Evolutionary conservation across 306 rosid species (phyloP).

Genomic region (Oemleria cerasiformis): DNA sequence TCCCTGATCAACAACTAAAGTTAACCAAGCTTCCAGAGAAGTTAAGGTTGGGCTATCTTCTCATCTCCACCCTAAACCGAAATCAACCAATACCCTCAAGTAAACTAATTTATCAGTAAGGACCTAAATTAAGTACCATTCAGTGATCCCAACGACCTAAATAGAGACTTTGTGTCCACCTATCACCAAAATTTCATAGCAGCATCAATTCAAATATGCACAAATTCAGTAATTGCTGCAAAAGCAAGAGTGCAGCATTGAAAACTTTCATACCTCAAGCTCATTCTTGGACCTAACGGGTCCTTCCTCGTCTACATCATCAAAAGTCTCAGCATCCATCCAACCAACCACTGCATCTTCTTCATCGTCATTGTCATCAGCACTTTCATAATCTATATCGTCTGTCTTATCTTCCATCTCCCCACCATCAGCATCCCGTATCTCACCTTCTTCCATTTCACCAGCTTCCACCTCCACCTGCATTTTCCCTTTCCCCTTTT

Average conservation of each 20-base stretch:
- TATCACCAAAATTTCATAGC: background rate
- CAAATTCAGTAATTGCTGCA: background rate
- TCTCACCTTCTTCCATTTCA: conserved; percentile 78
- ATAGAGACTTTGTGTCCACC: background rate
- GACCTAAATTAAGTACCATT: background rate
- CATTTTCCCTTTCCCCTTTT: conserved; percentile 16
- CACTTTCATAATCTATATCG: conserved; percentile 7
- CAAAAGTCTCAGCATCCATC: conserved; percentile 20
- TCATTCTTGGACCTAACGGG: conserved; percentile 72
- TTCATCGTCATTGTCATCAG: conserved; percentile 14
- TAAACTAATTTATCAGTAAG: conserved; percentile 4
- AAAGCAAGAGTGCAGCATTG: background rate
- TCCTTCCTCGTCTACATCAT: conserved; percentile 26
- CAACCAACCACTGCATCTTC: conserved; percentile 23
- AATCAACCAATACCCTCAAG: background rate
- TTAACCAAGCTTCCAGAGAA: background rate
- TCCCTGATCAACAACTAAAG: background rate
- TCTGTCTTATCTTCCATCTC: conserved; percentile 1
- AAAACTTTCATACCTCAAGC: conserved; percentile 47
- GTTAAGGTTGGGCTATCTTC: background rate
- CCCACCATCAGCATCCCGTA: conserved; percentile 42
- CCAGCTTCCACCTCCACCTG: conserved; percentile 13
- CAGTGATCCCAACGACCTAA: background rate
- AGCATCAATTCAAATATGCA: conserved; percentile 10
- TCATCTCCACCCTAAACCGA: background rate